Evolutionary conservation across 2,329 filamentous ascomycete genomes (phyloP).

Genomic region (Chaetothyriales sp.): DNA sequence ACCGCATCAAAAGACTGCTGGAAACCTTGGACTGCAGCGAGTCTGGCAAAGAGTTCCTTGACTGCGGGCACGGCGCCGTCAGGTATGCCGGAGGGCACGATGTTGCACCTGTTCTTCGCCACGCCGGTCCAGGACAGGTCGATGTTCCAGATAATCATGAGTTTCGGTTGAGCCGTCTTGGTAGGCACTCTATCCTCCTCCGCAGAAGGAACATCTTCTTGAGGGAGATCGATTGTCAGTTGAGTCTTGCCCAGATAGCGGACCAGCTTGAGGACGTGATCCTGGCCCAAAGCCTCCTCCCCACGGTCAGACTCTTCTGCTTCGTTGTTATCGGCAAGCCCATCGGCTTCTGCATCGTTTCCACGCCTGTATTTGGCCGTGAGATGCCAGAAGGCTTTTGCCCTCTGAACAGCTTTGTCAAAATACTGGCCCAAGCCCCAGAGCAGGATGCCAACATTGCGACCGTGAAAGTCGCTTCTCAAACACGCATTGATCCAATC

Average conservation of each 20-base stretch:
- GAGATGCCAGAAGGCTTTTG: conserved; percentile 12
- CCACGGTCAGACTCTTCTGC: background rate
- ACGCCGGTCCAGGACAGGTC: conserved; percentile 13
- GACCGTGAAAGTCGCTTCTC: conserved; percentile 8
- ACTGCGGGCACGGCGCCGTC: conserved; percentile 4
- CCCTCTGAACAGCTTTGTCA: conserved; percentile 11
- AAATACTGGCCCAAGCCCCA: conserved; percentile 18
- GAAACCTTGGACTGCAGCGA: conserved; percentile 9
- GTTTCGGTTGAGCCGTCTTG: conserved; percentile 2
- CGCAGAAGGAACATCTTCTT: too few relatives aligned
- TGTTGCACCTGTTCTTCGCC: conserved; percentile 5
- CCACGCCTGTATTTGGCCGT: conserved; percentile 1
- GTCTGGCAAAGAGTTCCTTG: conserved; percentile 10
- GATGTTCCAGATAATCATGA: conserved; percentile 15
- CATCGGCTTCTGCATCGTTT: background rate
- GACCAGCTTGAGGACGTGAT: conserved; percentile 5
- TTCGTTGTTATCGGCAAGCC: background rate
- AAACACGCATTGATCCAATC: conserved; percentile 13
- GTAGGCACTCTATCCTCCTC: background rate
- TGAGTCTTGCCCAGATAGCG: conserved; percentile 9
- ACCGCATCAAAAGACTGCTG: conserved; percentile 9
- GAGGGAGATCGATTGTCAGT: conserved; percentile 1
- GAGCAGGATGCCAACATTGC: conserved; percentile 12
- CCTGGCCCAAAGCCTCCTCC: background rate
- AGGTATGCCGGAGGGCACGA: conserved; percentile 9